These are phyloP conservation scores for Paecilomyces sp. DNA, from an alignment of 2,329 filamentous ascomycete species.

Conservation along the genomic window DNA sequence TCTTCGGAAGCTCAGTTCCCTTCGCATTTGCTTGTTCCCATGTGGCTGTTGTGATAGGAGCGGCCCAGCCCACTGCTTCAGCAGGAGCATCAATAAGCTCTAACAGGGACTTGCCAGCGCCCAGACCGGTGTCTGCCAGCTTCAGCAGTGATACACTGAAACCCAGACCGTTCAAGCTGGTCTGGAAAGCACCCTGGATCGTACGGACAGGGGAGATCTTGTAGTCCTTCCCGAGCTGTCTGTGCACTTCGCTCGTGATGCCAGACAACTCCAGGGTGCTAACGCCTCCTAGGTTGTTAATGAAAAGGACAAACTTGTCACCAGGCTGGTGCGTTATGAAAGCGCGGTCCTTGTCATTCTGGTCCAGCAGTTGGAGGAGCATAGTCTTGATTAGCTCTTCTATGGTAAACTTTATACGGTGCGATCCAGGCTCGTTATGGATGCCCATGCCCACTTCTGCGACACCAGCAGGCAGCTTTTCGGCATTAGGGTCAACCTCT, in stretches of 20 bases:
- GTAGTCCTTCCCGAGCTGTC: slow-evolving; percentile 52
- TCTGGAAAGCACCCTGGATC: slow-evolving; percentile 63
- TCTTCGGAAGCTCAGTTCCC: slow-evolving; percentile 34
- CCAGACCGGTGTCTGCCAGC: slow-evolving; percentile 52
- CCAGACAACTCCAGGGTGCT: slow-evolving; percentile 60
- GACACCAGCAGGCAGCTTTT: slow-evolving; percentile 45
- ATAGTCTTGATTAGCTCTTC: slow-evolving; percentile 51
- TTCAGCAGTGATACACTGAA: slow-evolving; percentile 64
- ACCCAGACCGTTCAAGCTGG: slow-evolving; percentile 63
- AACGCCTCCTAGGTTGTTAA: slow-evolving; percentile 65
- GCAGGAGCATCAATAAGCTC: slow-evolving; percentile 61
- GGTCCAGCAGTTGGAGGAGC: slow-evolving; percentile 58
- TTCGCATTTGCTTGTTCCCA: slow-evolving; percentile 47
- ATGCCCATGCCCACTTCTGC: slow-evolving; percentile 69
- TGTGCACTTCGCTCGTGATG: slow-evolving; percentile 59
- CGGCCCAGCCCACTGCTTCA: slow-evolving; percentile 61
- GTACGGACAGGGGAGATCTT: slow-evolving; percentile 56
- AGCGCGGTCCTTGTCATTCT: slow-evolving; percentile 55
- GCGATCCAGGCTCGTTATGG: slow-evolving; percentile 57
- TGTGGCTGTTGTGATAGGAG: slow-evolving; percentile 51
- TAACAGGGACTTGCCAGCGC: slow-evolving; percentile 49
- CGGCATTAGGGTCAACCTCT: slow-evolving; percentile 42
- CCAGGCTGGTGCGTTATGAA: slow-evolving; percentile 52
- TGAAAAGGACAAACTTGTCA: slow-evolving; percentile 56
- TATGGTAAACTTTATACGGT: slow-evolving; percentile 43